Conservation (phyloP, 345 rosid species). For the Pugionium cornutum region DNA sequence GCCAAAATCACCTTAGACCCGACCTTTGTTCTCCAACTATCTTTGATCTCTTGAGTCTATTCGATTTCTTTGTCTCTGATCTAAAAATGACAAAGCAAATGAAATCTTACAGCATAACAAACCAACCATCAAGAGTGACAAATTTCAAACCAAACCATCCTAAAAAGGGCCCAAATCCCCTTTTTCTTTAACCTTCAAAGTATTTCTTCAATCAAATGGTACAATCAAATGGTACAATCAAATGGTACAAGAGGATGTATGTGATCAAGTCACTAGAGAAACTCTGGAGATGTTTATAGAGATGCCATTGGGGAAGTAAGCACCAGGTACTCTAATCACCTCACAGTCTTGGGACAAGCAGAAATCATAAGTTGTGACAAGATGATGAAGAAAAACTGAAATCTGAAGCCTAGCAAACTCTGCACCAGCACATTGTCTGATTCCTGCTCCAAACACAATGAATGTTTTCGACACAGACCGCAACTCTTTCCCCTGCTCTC, state of each 20-base stretch:
- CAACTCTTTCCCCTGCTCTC: constrained; percentile 32
- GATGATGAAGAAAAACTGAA: constrained; percentile 39
- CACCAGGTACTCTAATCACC: constrained; percentile 14
- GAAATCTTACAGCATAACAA: not conserved
- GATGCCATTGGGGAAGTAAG: constrained; percentile 24
- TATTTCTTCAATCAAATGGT: too few species aligned
- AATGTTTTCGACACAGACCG: constrained; percentile 41
- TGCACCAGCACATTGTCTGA: constrained; percentile 49
- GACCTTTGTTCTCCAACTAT: not conserved
- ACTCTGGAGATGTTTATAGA: constrained; percentile 15
- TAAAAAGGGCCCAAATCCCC: too few species aligned
- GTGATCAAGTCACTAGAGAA: not conserved
- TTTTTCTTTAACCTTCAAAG: too few species aligned
- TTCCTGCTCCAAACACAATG: constrained; percentile 50
- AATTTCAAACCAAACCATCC: not conserved
- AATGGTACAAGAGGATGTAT: too few species aligned
- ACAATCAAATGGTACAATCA: too few species aligned
- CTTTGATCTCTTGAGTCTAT: not conserved
- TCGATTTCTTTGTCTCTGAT: not conserved
- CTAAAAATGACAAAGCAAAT: not conserved
- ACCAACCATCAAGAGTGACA: not conserved
- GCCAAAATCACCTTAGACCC: not conserved
- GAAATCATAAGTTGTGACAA: constrained; percentile 40
- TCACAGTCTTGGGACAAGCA: constrained; percentile 16
- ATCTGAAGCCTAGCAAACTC: constrained; percentile 44